phyloP scores from a whole-genome alignment of 441 rosid genomes.

The Pelargonium citronellum region DNA sequence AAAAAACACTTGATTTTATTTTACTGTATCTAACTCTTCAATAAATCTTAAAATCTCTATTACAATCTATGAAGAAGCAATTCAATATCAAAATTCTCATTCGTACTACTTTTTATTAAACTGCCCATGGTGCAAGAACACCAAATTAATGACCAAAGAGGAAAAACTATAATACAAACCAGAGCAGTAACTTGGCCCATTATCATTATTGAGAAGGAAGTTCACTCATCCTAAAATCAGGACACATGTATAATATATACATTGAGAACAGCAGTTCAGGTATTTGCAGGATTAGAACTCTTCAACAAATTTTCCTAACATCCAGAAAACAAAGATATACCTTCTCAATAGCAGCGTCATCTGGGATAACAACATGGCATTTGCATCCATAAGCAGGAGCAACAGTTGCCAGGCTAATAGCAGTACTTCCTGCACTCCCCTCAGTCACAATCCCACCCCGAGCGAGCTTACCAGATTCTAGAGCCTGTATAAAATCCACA shows the following conservation, averaged over 20 bases:
- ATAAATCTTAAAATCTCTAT: not conserved
- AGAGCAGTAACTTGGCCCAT: not conserved
- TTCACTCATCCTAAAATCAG: not conserved
- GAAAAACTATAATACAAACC: not conserved
- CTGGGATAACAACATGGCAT: slow-evolving; percentile 92
- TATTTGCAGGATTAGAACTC: not conserved
- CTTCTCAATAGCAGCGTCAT: slow-evolving; percentile 92
- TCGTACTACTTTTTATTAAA: not conserved
- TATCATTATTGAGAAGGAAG: not conserved
- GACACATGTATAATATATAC: too few species aligned
- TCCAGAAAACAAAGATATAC: slow-evolving; percentile 25
- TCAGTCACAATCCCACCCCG: slow-evolving; percentile 76
- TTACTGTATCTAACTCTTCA: not conserved
- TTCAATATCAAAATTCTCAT: not conserved
- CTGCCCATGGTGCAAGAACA: not conserved
- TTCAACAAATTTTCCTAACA: not conserved
- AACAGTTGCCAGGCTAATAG: slow-evolving; percentile 89
- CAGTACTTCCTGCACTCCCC: slow-evolving; percentile 97
- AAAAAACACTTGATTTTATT: too few species aligned
- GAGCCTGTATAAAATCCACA: slow-evolving; percentile 43
- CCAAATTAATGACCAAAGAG: not conserved
- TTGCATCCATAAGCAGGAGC: slow-evolving; percentile 84
- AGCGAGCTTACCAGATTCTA: slow-evolving; percentile 57
- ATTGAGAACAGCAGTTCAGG: not conserved
- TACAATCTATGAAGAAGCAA: not conserved